phyloP scores from a whole-genome alignment of 768 basidiomycete genomes.

The Rhodotorula paludigena region DNA sequence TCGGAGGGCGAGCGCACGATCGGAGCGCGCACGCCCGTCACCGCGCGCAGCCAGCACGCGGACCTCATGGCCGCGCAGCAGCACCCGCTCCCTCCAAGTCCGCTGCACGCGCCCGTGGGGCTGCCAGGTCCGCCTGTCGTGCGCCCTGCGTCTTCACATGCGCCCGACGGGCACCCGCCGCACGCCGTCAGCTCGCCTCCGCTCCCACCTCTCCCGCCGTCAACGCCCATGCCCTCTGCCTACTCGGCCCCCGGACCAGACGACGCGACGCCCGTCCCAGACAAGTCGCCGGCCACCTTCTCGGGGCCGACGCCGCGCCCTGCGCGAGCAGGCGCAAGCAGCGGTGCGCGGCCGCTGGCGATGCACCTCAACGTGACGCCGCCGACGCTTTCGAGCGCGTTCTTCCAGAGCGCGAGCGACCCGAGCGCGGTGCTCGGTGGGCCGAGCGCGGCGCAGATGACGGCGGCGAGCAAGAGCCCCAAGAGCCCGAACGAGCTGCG shows the following conservation, averaged over 20 bases:
- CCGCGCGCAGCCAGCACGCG: background rate
- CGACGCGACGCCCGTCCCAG: background rate
- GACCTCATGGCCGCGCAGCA: background rate
- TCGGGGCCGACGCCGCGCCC: background rate
- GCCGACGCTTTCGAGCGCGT: background rate
- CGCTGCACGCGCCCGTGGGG: background rate
- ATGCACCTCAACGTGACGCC: conserved; percentile 5
- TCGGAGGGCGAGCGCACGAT: conserved; percentile 5
- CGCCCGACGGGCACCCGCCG: background rate
- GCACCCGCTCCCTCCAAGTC: background rate
- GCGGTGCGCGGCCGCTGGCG: conserved; percentile 13
- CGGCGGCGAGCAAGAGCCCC: conserved; percentile 14
- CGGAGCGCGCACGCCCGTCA: background rate
- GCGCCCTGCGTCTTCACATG: no score
- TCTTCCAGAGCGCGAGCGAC: background rate
- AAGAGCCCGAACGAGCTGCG: conserved; percentile 28
- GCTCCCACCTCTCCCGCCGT: background rate
- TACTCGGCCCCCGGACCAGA: background rate
- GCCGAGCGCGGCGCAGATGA: conserved; percentile 14
- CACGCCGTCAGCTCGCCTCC: background rate
- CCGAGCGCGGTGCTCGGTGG: conserved; percentile 2
- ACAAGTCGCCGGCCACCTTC: background rate
- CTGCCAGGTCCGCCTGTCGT: no score
- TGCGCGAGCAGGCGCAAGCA: background rate
- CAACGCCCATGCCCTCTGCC: background rate